Evolutionary conservation across 495 filamentous ascomycete genomes (phyloP), one percentile per base, ranked within the genome.

Genomic region (Massariosphaeria phaeospora): DNA sequence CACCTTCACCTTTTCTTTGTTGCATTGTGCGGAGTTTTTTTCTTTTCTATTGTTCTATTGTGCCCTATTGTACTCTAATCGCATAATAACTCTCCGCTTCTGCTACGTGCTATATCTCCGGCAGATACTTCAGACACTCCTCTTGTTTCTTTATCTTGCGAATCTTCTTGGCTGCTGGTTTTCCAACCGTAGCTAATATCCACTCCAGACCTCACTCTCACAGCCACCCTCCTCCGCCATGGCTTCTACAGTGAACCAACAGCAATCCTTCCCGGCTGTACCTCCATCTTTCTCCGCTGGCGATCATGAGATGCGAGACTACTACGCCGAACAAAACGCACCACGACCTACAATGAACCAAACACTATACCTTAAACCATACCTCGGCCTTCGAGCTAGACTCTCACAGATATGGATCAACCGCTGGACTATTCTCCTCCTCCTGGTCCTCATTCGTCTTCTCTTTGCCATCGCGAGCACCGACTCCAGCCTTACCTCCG

Each of bases 321-420:
- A 76, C 69, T 75, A 75, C 69, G 66, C 67, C 55, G 54, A 66
- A 35, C 70, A 73, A 61, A 66, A 71, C 63, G 68, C 66, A 70
- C 56, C 71, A 69, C 70, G 69, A 69, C 68, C 71, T 71, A 59
- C 68, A 52, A 67, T 73, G 59, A 71, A 76, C 59, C 77, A 79
- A 65, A 70, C 73, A 61, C 72, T 74, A 59, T 71, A 76, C 54
- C 79, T 94, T 64, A 98, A 89, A 42, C 94, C 93, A 25, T 97
- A 97, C 66, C 85, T 98, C 27, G 93, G 91, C 48, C 78, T 95
- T 59, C 82, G 84, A 57, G 86, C 93, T 53, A 82, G 90, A 54
- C 77, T 97, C 35, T 98, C 93, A 25, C 93, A 98, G 75, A 74
- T 89, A 65, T 95, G 90, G 89, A 84, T 97, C 75, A 97, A 97